A percentile compares a stretch with the other conserved stretches of the same genome.
Evolutionary conservation across 1,284 basidiomycete species (phyloP).

Genomic region (Porogramme epimiltina): DNA sequence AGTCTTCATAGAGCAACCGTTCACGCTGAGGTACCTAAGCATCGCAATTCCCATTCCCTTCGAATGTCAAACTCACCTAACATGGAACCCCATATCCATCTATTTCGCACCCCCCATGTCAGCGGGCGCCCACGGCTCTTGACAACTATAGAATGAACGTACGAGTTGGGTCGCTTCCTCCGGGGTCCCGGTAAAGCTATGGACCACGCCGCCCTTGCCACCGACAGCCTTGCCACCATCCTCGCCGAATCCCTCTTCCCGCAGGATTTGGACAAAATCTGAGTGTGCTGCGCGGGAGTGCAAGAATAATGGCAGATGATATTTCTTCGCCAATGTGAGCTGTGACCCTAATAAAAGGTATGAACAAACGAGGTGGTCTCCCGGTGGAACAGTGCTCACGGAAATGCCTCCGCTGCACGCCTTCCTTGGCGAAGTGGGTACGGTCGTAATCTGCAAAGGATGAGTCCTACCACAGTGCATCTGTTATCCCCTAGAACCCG

Average conservation of each 20-base stretch:
- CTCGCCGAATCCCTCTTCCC: slow-evolving; percentile 64
- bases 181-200: slow-evolving; percentile 80
- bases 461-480: too few relatives aligned
- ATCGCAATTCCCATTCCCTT: not conserved
- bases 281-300: slow-evolving; percentile 80
- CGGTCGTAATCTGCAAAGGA: slow-evolving; percentile 92
- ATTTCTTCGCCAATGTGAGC: slow-evolving; percentile 70
- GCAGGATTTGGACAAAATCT: slow-evolving; percentile 73
- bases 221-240: slow-evolving; percentile 58
- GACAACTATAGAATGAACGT: slow-evolving; percentile 26
- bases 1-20: slow-evolving; percentile 87
- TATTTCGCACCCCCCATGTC: too few relatives aligned
- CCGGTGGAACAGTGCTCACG: slow-evolving; percentile 42
- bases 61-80: slow-evolving; percentile 41
- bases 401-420: slow-evolving; percentile 72
- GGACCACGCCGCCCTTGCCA: slow-evolving; percentile 77
- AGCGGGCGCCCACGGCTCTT: slow-evolving; percentile 5
- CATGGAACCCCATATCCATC: slow-evolving; percentile 75
- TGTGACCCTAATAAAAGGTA: slow-evolving; percentile 40
- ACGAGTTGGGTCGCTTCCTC: slow-evolving; percentile 76
- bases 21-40: slow-evolving; percentile 47
- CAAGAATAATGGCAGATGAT: slow-evolving; percentile 81
- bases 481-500: too few relatives aligned
- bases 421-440: slow-evolving; percentile 66
- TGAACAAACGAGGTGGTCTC: not conserved